Conservation (phyloP, 768 basidiomycete genomes). For the Tylopilus subfusipes region DNA sequence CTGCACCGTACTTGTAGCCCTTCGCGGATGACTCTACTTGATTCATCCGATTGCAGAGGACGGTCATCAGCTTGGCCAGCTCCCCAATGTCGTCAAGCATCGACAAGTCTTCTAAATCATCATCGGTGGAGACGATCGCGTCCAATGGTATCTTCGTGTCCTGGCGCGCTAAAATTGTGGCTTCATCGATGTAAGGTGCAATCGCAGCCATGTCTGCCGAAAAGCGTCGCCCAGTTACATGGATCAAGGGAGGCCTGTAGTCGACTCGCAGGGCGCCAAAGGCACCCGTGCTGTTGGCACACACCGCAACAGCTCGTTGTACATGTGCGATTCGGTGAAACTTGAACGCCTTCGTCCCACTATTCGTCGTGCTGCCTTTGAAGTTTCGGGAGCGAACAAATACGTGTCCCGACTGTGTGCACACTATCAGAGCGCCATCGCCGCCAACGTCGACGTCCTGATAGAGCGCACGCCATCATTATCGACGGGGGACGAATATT, state of each 20-base stretch:
- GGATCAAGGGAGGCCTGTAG: conserved; percentile 54
- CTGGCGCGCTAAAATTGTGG: background rate
- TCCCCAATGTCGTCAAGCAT: conserved; percentile 36
- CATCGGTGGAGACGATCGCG: conserved; percentile 21
- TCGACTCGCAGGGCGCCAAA: conserved; percentile 84
- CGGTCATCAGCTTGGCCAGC: conserved; percentile 23
- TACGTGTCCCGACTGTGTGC: conserved; percentile 93
- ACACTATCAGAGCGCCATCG: conserved; percentile 86
- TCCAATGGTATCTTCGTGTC: background rate
- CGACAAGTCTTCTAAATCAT: conserved; percentile 38
- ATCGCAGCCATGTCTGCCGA: conserved; percentile 63
- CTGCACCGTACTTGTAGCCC: conserved; percentile 52
- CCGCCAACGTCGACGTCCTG: conserved; percentile 87
- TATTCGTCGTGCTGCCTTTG: conserved; percentile 23
- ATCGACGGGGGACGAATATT: background rate
- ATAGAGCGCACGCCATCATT: background rate
- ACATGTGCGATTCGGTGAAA: conserved; percentile 78
- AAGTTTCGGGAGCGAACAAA: conserved; percentile 70
- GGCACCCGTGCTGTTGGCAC: conserved; percentile 81
- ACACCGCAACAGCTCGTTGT: conserved; percentile 83
- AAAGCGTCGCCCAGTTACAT: conserved; percentile 51
- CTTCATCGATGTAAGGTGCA: conserved; percentile 49
- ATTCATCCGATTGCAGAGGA: conserved; percentile 5
- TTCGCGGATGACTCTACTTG: background rate
- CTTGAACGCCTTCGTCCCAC: conserved; percentile 54